Conservation (phyloP, 1,284 basidiomycete genomes). For the Cutaneotrichosporon sp. region DNA sequence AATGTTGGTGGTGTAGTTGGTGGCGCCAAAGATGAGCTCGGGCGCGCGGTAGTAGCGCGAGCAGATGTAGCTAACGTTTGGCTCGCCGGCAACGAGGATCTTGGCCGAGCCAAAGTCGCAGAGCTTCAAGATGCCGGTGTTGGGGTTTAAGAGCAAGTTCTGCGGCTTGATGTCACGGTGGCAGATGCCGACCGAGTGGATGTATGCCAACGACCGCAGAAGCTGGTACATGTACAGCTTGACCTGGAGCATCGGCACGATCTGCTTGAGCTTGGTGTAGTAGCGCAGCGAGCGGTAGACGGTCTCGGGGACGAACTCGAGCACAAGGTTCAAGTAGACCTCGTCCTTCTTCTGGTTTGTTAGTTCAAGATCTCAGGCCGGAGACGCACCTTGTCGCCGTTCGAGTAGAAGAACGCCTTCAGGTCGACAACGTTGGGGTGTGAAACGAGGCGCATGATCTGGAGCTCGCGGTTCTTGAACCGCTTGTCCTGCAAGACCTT, state of each 20-base stretch:
- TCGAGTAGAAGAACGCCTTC: conserved; percentile 98
- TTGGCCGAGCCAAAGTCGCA: conserved; percentile 99
- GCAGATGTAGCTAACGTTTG: conserved; percentile 99
- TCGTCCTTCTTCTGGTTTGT: conserved; percentile 74
- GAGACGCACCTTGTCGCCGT: conserved; percentile 84
- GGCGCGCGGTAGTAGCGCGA: conserved; percentile 99
- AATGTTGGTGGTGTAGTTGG: conserved; percentile 99
- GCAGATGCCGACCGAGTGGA: conserved; percentile 64
- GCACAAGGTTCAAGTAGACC: conserved; percentile 98
- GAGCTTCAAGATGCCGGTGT: conserved; percentile 92
- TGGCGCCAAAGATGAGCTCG: conserved; percentile 98
- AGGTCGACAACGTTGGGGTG: conserved; percentile 99
- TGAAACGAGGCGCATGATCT: conserved; percentile 97
- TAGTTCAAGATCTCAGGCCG: neutral
- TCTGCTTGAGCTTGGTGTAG: conserved; percentile 99
- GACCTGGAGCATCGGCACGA: conserved; percentile 99
- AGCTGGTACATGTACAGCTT: conserved; percentile 72
- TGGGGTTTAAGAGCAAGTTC: conserved; percentile 94
- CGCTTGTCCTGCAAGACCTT: conserved; percentile 99
- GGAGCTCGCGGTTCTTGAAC: conserved; percentile 99
- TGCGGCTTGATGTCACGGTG: conserved; percentile 99
- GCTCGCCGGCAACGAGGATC: conserved; percentile 95
- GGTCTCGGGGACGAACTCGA: conserved; percentile 99
- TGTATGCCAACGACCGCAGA: conserved; percentile 60
- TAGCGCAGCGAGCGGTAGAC: conserved; percentile 98